phyloP scores from a whole-genome alignment of 345 rosid genomes.

The Hevea brasiliensis region DNA sequence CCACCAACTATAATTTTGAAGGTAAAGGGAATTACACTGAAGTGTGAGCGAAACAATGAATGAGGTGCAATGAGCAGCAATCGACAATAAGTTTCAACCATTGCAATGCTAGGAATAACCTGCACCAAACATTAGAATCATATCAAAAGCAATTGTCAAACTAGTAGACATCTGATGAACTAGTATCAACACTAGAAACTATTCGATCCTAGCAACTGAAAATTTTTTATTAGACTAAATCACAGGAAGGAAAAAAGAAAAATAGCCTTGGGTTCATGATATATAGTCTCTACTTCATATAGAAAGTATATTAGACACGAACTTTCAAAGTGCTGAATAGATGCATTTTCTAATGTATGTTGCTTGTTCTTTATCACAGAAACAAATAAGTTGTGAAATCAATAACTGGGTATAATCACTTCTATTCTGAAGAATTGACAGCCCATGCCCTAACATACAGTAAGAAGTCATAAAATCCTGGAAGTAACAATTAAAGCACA shows the following conservation, averaged over 20 bases:
- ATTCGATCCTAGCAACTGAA: background rate
- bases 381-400: background rate
- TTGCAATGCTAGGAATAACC: constrained; percentile 96
- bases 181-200: background rate
- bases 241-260: background rate
- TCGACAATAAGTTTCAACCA: constrained; percentile 96
- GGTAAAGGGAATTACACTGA: constrained; percentile 61
- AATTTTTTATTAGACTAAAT: background rate
- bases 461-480: background rate
- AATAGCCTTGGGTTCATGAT: no score
- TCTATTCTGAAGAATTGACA: background rate
- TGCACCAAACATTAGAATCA: constrained; percentile 39
- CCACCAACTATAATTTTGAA: constrained; percentile 12
- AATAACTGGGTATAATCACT: background rate
- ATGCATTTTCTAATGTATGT: background rate
- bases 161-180: background rate
- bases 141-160: constrained; percentile 6
- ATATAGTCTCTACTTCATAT: background rate
- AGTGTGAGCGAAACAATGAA: constrained; percentile 82
- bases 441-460: background rate
- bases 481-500: background rate
- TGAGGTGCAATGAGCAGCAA: constrained; percentile 89
- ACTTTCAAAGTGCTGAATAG: background rate
- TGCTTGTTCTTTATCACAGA: background rate
- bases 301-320: background rate